phyloP scores from a whole-genome alignment of 2,329 filamentous ascomycete genomes.

The Aspergillus pseudotamarii region DNA sequence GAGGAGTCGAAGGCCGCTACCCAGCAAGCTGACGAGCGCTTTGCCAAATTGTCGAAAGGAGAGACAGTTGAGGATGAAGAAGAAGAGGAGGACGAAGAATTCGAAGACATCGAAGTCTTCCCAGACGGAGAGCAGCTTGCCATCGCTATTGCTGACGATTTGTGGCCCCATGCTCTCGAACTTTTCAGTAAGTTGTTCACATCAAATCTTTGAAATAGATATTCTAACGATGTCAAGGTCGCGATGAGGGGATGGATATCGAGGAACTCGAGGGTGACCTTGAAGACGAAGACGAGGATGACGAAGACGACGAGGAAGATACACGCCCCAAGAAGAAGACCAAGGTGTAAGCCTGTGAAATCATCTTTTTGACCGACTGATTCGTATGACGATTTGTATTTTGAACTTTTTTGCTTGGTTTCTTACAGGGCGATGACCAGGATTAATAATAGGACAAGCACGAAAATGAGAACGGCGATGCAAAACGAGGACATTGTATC shows the following conservation, averaged over 20 bases:
- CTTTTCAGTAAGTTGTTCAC: constrained; percentile 75
- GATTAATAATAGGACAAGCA: constrained; percentile 83
- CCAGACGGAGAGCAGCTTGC: constrained; percentile 84
- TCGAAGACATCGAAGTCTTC: constrained; percentile 79
- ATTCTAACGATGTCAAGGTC: constrained; percentile 40
- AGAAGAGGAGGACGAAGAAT: constrained; percentile 51
- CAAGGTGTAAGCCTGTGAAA: constrained; percentile 31
- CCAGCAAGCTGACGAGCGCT: constrained; percentile 63
- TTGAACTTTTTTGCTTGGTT: constrained; percentile 25
- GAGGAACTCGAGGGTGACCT: constrained; percentile 65
- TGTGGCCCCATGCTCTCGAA: constrained; percentile 85
- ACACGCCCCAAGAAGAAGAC: constrained; percentile 45
- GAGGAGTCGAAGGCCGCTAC: constrained; percentile 69
- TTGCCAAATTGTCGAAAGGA: constrained; percentile 52
- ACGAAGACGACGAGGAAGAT: constrained; percentile 50
- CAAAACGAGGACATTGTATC: constrained; percentile 82
- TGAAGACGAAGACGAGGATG: constrained; percentile 41
- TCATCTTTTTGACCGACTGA: constrained; percentile 13
- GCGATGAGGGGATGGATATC: constrained; percentile 66
- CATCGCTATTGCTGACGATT: constrained; percentile 77
- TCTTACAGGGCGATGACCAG: constrained; percentile 68
- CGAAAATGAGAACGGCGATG: constrained; percentile 83
- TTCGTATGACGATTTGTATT: constrained; percentile 9
- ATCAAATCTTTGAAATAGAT: background rate
- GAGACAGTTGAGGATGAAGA: constrained; percentile 53